phyloP scores from a whole-genome alignment of 768 basidiomycete species.

The Tricholoma terreum region DNA sequence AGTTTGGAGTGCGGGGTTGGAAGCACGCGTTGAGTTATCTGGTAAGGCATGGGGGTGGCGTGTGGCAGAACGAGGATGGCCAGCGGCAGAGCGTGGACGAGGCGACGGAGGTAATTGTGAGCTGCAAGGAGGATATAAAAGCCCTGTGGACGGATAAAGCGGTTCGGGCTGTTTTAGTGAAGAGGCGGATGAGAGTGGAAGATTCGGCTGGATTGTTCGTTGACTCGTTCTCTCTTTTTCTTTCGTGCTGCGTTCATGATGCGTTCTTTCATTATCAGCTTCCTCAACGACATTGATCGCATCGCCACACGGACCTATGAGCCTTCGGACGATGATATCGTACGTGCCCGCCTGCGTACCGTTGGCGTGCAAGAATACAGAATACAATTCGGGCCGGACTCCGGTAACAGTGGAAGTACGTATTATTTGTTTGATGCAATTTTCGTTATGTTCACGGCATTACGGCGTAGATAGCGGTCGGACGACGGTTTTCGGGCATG shows the following conservation, averaged over 20 bases:
- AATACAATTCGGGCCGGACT: conserved; percentile 47
- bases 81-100: conserved; percentile 19
- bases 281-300: conserved; percentile 63
- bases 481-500: conserved; percentile 32
- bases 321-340: conserved; percentile 60
- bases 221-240: conserved; percentile 1
- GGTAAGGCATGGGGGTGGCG: conserved; percentile 5
- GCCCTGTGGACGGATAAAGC: conserved; percentile 54
- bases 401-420: conserved; percentile 7
- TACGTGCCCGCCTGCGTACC: conserved; percentile 66
- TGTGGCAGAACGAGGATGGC: background rate
- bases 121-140: conserved; percentile 50
- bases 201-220: conserved; percentile 61
- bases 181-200: conserved; percentile 50
- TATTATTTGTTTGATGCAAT: background rate
- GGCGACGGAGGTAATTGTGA: conserved; percentile 51
- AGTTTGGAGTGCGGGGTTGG: conserved; percentile 23
- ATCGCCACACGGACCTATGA: conserved; percentile 54
- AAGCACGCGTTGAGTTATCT: conserved; percentile 15
- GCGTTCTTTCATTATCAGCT: conserved; percentile 36
- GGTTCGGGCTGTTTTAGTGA: conserved; percentile 43
- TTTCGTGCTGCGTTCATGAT: background rate
- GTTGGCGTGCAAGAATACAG: conserved; percentile 69
- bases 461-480: background rate
- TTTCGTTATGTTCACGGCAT: background rate